These are phyloP conservation scores for Phytopythium boreale DNA, from an alignment of 352 stramenopile genomes.

Conservation along the genomic window DNA sequence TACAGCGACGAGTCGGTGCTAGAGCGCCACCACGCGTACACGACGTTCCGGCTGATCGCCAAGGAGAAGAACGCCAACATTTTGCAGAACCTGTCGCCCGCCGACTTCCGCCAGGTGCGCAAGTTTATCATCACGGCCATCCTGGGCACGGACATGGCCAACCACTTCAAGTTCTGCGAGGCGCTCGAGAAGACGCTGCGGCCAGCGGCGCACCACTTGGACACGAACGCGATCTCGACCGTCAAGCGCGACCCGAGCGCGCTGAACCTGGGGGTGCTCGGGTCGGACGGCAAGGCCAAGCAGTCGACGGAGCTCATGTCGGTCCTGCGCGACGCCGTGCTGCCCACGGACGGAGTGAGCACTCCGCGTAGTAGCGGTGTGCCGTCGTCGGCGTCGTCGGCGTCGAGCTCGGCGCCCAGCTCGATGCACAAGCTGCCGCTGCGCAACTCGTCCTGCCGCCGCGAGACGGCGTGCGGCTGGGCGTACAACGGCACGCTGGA, in stretches of 20 bases:
- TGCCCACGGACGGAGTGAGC: constrained; percentile 37
- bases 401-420: constrained; percentile 14
- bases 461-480: constrained; percentile 40
- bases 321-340: constrained; percentile 62
- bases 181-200: constrained; percentile 69
- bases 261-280: not conserved
- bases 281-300: constrained; percentile 9
- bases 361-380: constrained; percentile 28
- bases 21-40: constrained; percentile 87
- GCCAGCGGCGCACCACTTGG: constrained; percentile 48
- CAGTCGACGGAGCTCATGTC: constrained; percentile 31
- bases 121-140: constrained; percentile 89
- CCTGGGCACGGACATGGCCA: constrained; percentile 88
- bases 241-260: constrained; percentile 36
- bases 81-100: constrained; percentile 64
- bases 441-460: constrained; percentile 19
- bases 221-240: constrained; percentile 31
- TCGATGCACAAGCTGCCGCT: constrained; percentile 19
- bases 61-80: constrained; percentile 88
- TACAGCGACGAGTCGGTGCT: constrained; percentile 90
- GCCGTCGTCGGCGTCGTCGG: constrained; percentile 6
- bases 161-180: constrained; percentile 87
- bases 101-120: constrained; percentile 75
- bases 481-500: constrained; percentile 64
- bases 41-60: constrained; percentile 80